Base-by-base conservation (phyloP, 2,329 filamentous ascomycete species). In the Herpotrichia juniperi region DNA sequence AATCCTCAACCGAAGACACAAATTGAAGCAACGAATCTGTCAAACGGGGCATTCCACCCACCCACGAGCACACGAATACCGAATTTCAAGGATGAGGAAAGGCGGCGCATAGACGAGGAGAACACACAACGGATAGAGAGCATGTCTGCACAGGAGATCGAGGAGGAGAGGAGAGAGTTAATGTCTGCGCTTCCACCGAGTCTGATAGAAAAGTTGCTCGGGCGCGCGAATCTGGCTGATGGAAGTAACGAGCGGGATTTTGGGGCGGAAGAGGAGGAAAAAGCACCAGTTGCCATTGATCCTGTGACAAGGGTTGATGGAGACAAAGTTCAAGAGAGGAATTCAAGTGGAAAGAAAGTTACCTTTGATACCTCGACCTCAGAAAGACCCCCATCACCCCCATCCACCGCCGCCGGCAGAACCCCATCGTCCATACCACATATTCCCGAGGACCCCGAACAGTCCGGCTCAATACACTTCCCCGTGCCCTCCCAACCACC, bases 91-190 rank as follows among this genome's bases (percentile, higher is more conserved):
- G 72, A 81, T 10, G 78, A 82, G 37, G 92, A 96, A 67, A 86
- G 84, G 65, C 77, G 78, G 56, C 80, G 82, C 4, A 97, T 99
- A 69, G 89, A 93, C 65, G 82, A 86, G 60, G 92, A 97, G 71
- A 99, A 97, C 66, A 84, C 77, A 39, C 82, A 86, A 51, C 84
- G 83, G 54, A 73, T 99, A 42, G 87, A 86, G 12, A 79, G 81
- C 22, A 97, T 99, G 94, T 89, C 89, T 1, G 77, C 85, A 0
- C 83, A 85, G 31, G 91, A 97, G 73, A 96, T 97, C 52, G 86
- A 89, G 56, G 81, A 87, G 61, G 92, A 94, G 54, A 85, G 88
- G 37, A 81, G 85, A 53, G 93, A 97, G 60, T 78, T 99, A n/a
- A 81, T 96, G 69, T 82, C 80, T n/a, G 85, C 83, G 7, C 75